Evolutionary conservation across 148 eudicot species (phyloP).

Genomic region (Persicaria tinctoria): DNA sequence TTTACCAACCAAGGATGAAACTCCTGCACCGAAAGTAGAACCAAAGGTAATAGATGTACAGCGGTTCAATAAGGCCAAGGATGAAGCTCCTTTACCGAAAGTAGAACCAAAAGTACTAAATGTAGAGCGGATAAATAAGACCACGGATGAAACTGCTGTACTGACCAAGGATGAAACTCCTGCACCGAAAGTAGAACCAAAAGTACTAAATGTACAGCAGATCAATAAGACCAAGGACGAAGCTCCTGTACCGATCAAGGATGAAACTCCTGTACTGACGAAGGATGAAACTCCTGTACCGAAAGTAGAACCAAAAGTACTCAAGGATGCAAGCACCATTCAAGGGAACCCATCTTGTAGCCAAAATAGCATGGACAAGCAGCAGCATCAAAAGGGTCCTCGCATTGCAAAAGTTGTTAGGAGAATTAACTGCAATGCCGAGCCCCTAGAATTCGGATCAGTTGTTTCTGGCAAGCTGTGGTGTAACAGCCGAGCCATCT

Average conservation of each 20-base stretch:
- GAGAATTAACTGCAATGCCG: slow-evolving; percentile 74
- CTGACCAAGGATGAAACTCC: slow-evolving; percentile 18
- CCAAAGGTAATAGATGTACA: slow-evolving; percentile 20
- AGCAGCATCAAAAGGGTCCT: slow-evolving; percentile 74
- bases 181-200: slow-evolving; percentile 24
- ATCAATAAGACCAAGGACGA: neutral
- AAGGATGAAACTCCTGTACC: slow-evolving; percentile 18
- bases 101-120: neutral
- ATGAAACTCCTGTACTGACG: slow-evolving; percentile 9
- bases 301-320: slow-evolving; percentile 23
- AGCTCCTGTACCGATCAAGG: neutral
- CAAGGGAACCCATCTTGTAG: slow-evolving; percentile 47
- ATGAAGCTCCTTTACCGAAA: neutral
- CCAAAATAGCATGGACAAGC: slow-evolving; percentile 49
- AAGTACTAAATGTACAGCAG: slow-evolving; percentile 18
- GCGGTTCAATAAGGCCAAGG: neutral
- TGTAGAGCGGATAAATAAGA: slow-evolving; percentile 26
- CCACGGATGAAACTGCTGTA: neutral
- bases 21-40: slow-evolving; percentile 26
- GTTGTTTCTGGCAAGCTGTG: slow-evolving; percentile 63
- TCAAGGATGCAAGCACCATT: slow-evolving; percentile 29
- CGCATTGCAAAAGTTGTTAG: slow-evolving; percentile 88
- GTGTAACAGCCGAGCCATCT: slow-evolving; percentile 79
- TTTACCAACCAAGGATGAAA: slow-evolving; percentile 23
- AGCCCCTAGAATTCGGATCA: slow-evolving; percentile 58